Conservation (phyloP, 148 eudicot genomes). For the Vaccinium myrtillus region DNA sequence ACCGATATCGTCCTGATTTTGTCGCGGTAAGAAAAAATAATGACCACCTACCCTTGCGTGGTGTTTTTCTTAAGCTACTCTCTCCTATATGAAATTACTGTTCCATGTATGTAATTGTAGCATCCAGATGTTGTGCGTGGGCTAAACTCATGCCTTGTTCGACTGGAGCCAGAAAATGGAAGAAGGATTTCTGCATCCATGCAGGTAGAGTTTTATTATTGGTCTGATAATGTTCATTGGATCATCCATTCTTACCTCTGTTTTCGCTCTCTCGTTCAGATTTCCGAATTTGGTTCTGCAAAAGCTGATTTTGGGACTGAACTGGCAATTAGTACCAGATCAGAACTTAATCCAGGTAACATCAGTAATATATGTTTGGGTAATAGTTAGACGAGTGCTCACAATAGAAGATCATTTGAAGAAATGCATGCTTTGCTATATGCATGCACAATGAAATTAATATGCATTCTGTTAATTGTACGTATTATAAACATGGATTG, state of each 20-base stretch:
- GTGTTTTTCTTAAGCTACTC: neutral
- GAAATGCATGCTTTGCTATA: neutral
- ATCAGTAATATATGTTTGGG: neutral
- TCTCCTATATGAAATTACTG: neutral
- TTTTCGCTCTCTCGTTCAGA: slow-evolving; percentile 37
- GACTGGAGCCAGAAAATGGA: slow-evolving; percentile 68
- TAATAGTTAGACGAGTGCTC: neutral
- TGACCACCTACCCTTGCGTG: neutral
- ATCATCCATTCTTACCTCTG: neutral
- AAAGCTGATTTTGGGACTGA: slow-evolving; percentile 99
- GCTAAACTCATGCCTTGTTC: slow-evolving; percentile 82
- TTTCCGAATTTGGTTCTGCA: slow-evolving; percentile 82
- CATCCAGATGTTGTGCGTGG: slow-evolving; percentile 89
- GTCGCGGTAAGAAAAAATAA: slow-evolving; percentile 49
- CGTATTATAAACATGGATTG: neutral
- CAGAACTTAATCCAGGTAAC: slow-evolving; percentile 93
- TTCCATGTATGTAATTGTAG: slow-evolving; percentile 37
- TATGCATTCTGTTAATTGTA: neutral
- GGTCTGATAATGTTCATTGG: neutral
- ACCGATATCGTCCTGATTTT: slow-evolving; percentile 78
- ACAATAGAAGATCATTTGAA: neutral
- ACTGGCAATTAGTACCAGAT: slow-evolving; percentile 84
- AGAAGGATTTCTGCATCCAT: slow-evolving; percentile 81
- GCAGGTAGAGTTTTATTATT: slow-evolving; percentile 51
- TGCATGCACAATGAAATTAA: neutral